phyloP scores from a whole-genome alignment of 208 protist genomes.

The Kentomonas sorsogonicus region DNA sequence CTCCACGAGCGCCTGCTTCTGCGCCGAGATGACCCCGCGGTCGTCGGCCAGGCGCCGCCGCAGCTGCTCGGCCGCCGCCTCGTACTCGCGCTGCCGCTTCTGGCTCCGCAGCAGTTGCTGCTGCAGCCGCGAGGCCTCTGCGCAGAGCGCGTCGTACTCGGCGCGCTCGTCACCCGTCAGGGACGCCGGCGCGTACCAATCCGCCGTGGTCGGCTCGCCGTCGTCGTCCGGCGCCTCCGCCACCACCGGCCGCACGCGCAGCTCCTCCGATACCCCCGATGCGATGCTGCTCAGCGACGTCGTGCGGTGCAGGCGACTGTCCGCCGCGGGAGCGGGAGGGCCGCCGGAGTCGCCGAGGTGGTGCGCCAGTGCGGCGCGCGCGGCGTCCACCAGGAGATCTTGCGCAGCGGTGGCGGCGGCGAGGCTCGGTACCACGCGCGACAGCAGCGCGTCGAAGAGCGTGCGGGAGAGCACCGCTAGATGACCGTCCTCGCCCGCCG shows the following conservation, averaged over 20 bases:
- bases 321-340: background rate
- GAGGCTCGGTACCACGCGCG: too few relatives aligned
- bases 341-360: background rate
- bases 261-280: background rate
- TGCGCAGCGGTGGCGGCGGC: too few relatives aligned
- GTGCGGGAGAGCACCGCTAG: too few relatives aligned
- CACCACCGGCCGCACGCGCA: conserved; percentile 3
- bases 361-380: background rate
- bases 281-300: conserved; percentile 1
- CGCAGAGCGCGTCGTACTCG: conserved; percentile 35
- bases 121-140: conserved; percentile 37
- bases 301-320: background rate
- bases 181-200: conserved; percentile 24
- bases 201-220: background rate
- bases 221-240: background rate
- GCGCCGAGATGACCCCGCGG: conserved; percentile 58
- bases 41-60: conserved; percentile 53
- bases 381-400: too few relatives aligned
- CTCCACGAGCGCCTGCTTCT: conserved; percentile 34
- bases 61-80: conserved; percentile 19
- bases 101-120: conserved; percentile 35
- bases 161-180: conserved; percentile 11
- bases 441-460: too few relatives aligned
- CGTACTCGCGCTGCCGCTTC: conserved; percentile 31
- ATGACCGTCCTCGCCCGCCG: too few relatives aligned